These are phyloP conservation scores for Phanerochaete sordida DNA, from an alignment of 768 basidiomycete species.

Conservation along the genomic window DNA sequence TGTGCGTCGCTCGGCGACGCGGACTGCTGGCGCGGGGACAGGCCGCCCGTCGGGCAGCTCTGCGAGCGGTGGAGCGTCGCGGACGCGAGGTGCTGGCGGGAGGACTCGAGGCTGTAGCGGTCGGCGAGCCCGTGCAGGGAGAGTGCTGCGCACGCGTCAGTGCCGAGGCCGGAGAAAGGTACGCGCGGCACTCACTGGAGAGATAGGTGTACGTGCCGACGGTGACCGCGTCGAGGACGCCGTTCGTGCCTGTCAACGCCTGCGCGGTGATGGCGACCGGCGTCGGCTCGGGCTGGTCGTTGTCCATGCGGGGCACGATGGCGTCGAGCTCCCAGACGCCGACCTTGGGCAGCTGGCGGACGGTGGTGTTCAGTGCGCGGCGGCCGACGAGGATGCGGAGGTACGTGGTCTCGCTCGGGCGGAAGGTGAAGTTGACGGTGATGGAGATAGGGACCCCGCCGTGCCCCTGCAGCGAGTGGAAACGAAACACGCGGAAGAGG, in stretches of 20 bases:
- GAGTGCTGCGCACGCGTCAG: background rate
- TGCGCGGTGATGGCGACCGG: constrained; percentile 59
- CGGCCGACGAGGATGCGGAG: constrained; percentile 74
- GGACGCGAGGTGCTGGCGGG: constrained; percentile 7
- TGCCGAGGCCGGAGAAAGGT: too few relatives aligned
- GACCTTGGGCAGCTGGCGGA: constrained; percentile 47
- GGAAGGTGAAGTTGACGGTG: constrained; percentile 53
- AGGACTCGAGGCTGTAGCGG: background rate
- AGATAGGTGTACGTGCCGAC: constrained; percentile 74
- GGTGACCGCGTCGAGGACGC: constrained; percentile 57
- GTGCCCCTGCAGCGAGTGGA: constrained; percentile 61
- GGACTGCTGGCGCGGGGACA: background rate
- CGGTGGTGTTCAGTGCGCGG: constrained; percentile 64
- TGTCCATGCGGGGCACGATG: constrained; percentile 51
- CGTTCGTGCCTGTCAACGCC: constrained; percentile 51
- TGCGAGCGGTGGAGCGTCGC: constrained; percentile 10
- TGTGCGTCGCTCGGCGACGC: constrained; percentile 9
- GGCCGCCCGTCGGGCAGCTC: constrained; percentile 2
- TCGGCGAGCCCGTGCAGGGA: background rate
- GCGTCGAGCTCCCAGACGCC: constrained; percentile 67
- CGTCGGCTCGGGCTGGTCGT: constrained; percentile 32
- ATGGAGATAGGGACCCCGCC: constrained; percentile 62
- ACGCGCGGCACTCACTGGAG: constrained; percentile 35
- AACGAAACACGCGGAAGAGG: constrained; percentile 63
- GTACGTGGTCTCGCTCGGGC: constrained; percentile 47